These are phyloP conservation scores for Cyclospora cayetanensis DNA, from an alignment of 169 alveolate species.

Conservation along the genomic window DNA sequence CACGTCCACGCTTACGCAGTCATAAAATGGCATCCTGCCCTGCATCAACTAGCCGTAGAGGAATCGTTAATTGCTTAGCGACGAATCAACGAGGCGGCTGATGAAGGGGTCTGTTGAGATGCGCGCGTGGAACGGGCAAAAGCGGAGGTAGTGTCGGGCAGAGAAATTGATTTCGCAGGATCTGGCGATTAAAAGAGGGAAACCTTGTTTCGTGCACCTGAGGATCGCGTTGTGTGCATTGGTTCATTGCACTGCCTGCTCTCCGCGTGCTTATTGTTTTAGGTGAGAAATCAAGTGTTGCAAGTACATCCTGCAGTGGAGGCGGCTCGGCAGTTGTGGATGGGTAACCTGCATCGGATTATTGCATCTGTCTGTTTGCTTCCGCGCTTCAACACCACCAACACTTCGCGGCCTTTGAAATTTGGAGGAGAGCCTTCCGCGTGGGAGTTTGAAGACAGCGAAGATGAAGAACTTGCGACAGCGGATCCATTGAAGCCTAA, in stretches of 20 bases:
- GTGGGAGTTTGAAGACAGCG: slow-evolving; percentile 16
- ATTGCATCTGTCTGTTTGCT: slow-evolving; percentile 66
- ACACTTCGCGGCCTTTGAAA: background rate
- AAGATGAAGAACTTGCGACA: background rate
- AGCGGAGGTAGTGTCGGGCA: no score
- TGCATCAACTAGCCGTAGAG: no score
- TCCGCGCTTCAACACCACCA: slow-evolving; percentile 59
- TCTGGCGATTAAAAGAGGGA: no score
- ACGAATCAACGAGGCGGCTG: no score
- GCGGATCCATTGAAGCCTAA: slow-evolving; percentile 50
- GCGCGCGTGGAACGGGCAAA: no score
- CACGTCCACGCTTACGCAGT: no score
- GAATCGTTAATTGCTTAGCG: no score
- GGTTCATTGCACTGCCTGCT: background rate
- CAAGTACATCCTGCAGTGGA: slow-evolving; percentile 71
- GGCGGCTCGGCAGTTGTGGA: slow-evolving; percentile 78
- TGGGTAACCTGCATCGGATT: slow-evolving; percentile 65
- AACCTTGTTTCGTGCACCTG: no score
- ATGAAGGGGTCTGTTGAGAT: no score
- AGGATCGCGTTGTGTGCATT: no score
- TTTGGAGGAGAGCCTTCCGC: slow-evolving; percentile 31
- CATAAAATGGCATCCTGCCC: no score
- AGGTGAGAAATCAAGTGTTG: slow-evolving; percentile 71
- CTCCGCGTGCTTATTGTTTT: background rate
- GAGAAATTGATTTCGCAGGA: no score